phyloP scores from a whole-genome alignment of 768 basidiomycete genomes.

The Agrocybe pediades region DNA sequence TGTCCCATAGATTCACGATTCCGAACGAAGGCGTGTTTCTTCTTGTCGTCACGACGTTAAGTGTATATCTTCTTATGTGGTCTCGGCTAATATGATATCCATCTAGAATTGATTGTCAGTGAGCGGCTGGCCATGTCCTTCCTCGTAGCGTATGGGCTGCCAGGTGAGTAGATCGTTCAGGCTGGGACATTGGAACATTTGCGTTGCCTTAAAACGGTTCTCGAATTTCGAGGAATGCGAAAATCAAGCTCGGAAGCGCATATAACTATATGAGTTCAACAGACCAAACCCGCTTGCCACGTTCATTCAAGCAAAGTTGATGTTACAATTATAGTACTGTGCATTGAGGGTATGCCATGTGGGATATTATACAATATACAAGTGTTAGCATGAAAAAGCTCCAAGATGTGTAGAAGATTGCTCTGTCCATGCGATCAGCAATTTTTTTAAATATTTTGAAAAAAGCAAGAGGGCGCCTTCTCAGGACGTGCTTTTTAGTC shows the following conservation, averaged over 20 bases:
- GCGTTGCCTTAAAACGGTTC: background rate
- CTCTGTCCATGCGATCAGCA: too few species aligned
- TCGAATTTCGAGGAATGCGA: too few species aligned
- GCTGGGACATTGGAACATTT: background rate
- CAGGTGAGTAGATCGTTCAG: background rate
- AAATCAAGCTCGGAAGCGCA: too few species aligned
- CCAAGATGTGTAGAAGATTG: too few species aligned
- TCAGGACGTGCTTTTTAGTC: constrained; percentile 29
- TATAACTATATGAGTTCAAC: too few species aligned
- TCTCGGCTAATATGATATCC: constrained; percentile 21
- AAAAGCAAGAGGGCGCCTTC: background rate
- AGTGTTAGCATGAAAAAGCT: background rate
- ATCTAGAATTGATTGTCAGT: too few species aligned
- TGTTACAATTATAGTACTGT: background rate
- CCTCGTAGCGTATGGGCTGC: too few species aligned
- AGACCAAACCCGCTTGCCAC: too few species aligned
- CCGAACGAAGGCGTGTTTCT: constrained; percentile 1
- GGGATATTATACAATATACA: background rate
- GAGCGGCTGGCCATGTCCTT: too few species aligned
- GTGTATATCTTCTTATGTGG: constrained; percentile 19
- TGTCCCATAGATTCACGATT: background rate
- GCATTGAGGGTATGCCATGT: background rate
- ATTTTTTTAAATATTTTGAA: too few species aligned
- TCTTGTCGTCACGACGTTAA: constrained; percentile 14
- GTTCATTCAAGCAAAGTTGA: background rate